A percentile compares a stretch with the other conserved stretches of the same genome.
These are phyloP conservation scores for Daldinia sp. DNA, from an alignment of 2,329 filamentous ascomycete genomes.

Conservation along the genomic window DNA sequence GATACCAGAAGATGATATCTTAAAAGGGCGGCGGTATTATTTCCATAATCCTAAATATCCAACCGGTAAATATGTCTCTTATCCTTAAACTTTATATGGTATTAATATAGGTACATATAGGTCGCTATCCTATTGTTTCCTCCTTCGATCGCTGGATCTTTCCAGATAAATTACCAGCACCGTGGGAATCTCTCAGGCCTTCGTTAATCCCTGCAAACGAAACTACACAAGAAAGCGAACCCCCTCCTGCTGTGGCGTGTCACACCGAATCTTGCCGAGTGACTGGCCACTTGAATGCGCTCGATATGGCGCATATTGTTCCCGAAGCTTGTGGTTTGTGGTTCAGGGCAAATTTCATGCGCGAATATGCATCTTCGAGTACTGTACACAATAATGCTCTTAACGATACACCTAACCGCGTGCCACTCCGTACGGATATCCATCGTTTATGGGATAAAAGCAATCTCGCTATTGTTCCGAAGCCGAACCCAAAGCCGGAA, in stretches of 20 bases:
- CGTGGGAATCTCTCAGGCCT: neutral
- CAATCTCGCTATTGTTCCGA: neutral
- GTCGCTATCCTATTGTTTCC: neutral
- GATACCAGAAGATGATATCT: neutral
- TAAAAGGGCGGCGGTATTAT: neutral
- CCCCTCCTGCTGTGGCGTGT: neutral
- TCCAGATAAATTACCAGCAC: neutral
- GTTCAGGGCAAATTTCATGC: neutral
- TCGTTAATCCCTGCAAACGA: neutral
- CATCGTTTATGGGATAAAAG: neutral
- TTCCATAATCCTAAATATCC: neutral
- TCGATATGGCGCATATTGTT: neutral
- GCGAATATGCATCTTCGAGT: neutral
- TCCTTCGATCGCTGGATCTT: neutral
- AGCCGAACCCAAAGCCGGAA: neutral
- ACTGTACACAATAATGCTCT: neutral
- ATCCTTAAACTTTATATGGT: neutral
- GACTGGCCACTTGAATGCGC: neutral
- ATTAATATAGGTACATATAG: neutral
- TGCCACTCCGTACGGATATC: neutral
- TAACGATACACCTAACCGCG: neutral
- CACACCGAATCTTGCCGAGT: neutral
- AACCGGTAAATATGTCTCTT: neutral
- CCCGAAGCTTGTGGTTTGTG: neutral
- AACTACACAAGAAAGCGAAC: neutral